A percentile compares a stretch with the other conserved stretches of the same genome.
phyloP scores from a whole-genome alignment of 2,329 filamentous ascomycete species.

The Colletotrichum melonis region DNA sequence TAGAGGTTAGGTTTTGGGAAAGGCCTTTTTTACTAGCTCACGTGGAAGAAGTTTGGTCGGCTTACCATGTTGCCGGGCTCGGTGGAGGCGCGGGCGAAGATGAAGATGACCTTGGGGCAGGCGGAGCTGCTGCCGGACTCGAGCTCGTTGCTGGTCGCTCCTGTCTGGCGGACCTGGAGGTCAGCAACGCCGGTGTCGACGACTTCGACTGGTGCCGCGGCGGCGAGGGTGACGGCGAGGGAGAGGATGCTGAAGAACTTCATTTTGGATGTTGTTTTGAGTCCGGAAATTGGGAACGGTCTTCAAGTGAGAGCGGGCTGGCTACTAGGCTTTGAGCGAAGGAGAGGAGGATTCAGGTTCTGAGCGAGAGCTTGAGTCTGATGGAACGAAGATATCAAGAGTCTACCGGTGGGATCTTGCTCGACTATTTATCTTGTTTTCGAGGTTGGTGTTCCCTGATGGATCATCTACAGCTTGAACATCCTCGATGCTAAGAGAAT shows the following conservation, averaged over 20 bases:
- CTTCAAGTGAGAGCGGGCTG: neutral
- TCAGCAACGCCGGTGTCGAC: neutral
- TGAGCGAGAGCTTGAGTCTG: constrained; percentile 26
- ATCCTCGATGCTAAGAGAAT: neutral
- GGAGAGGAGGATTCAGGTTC: constrained; percentile 1
- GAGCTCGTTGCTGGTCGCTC: constrained; percentile 42
- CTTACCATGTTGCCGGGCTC: constrained; percentile 52
- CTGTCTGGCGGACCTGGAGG: constrained; percentile 37
- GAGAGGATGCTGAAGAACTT: constrained; percentile 38
- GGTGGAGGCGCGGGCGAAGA: constrained; percentile 53
- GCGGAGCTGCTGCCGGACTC: constrained; percentile 41
- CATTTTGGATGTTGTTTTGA: constrained; percentile 32
- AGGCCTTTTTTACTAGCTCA: neutral
- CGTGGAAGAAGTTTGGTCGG: neutral
- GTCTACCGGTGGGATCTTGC: neutral
- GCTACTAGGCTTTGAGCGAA: constrained; percentile 23
- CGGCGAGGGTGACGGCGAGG: constrained; percentile 31
- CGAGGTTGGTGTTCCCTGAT: neutral
- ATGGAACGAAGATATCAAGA: neutral
- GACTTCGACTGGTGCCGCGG: constrained; percentile 34
- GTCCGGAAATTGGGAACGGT: neutral
- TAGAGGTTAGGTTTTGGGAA: neutral
- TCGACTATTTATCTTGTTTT: constrained; percentile 21
- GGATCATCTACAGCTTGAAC: neutral
- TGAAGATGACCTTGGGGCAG: constrained; percentile 51